Conservation (phyloP, 2,329 filamentous ascomycete genomes). For the Exserohilum turcica region DNA sequence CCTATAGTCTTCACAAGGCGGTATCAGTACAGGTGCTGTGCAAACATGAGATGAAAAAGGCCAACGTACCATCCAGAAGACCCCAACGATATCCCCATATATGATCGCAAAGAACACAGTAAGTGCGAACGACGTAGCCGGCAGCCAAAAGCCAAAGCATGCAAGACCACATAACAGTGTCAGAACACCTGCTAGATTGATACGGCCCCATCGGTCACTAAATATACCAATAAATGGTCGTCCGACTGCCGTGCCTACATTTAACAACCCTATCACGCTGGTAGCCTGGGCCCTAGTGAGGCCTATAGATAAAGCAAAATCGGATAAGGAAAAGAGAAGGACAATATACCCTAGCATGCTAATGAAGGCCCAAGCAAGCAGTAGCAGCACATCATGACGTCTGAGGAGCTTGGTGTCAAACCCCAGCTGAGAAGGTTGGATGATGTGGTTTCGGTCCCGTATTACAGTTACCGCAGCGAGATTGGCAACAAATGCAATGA, state of each 20-base stretch:
- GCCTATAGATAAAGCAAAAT: conserved; percentile 54
- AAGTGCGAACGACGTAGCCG: conserved; percentile 50
- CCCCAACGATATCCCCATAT: conserved; percentile 53
- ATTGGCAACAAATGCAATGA: conserved; percentile 37
- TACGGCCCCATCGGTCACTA: conserved; percentile 53
- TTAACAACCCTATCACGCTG: conserved; percentile 51
- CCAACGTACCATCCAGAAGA: conserved; percentile 54
- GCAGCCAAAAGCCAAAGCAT: conserved; percentile 55
- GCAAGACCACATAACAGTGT: conserved; percentile 49
- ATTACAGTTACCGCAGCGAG: conserved; percentile 37
- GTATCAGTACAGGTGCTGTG: background rate
- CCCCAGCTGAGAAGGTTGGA: conserved; percentile 41
- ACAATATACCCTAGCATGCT: conserved; percentile 57
- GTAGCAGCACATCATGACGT: conserved; percentile 44
- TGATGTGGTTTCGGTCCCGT: conserved; percentile 41
- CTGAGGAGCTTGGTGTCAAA: conserved; percentile 46
- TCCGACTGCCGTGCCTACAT: conserved; percentile 56
- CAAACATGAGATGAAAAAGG: background rate
- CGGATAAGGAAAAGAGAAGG: conserved; percentile 55
- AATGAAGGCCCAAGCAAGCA: conserved; percentile 52
- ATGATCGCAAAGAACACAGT: conserved; percentile 53
- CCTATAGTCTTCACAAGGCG: conserved; percentile 41
- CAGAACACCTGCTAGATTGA: conserved; percentile 49
- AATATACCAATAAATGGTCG: conserved; percentile 54
- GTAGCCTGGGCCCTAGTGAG: conserved; percentile 49